phyloP scores from a whole-genome alignment of 495 filamentous ascomycete genomes.

The Xylaria nigripes region DNA sequence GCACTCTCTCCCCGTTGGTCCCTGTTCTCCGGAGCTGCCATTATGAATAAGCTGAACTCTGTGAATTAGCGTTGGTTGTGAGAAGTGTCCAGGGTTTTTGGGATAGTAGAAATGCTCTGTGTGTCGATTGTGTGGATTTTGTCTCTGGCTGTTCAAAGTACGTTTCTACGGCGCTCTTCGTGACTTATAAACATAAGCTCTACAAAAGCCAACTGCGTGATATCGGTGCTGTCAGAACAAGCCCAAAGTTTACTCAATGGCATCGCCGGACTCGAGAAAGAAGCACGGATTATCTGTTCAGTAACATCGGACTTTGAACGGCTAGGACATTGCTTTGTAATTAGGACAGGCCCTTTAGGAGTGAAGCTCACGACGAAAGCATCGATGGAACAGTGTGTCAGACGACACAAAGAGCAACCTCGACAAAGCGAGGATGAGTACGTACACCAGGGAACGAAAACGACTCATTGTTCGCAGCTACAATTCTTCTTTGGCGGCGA shows the following conservation, averaged over 20 bases:
- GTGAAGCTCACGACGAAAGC: slow-evolving; percentile 3
- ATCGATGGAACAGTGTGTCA: slow-evolving; percentile 1
- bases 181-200: slow-evolving; percentile 1
- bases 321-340: not conserved
- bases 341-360: not conserved
- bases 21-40: not conserved
- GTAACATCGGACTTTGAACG: not conserved
- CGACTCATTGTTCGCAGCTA: not conserved
- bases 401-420: not conserved
- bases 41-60: not conserved
- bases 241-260: not conserved
- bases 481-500: not conserved
- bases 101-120: not conserved
- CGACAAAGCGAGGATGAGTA: slow-evolving; percentile 4
- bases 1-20: not conserved
- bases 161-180: not conserved
- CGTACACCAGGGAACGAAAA: not conserved
- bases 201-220: not conserved
- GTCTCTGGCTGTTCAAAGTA: not conserved
- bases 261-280: not conserved
- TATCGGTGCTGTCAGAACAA: not conserved
- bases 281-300: not conserved
- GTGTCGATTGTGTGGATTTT: not conserved
- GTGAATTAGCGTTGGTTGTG: not conserved
- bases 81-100: too few relatives aligned